phyloP scores from a whole-genome alignment of 2,329 filamentous ascomycete species.

The Alternaria conjuncta region DNA sequence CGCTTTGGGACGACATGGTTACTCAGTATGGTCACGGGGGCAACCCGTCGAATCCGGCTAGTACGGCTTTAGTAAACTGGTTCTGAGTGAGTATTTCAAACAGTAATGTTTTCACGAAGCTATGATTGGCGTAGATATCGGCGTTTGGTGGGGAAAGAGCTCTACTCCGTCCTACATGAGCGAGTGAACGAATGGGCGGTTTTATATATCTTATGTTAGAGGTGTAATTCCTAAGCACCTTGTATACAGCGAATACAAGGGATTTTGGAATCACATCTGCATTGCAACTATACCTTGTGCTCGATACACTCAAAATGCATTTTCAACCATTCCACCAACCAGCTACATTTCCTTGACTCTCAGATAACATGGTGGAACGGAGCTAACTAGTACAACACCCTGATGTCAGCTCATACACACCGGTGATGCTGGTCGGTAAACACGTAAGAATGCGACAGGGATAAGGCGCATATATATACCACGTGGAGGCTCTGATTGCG shows the following conservation, averaged over 20 bases:
- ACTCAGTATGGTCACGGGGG: conserved; percentile 55
- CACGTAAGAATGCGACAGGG: background rate
- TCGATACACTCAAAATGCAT: background rate
- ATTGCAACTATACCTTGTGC: background rate
- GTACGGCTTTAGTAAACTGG: conserved; percentile 31
- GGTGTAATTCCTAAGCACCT: background rate
- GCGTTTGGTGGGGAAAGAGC: background rate
- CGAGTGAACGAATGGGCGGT: background rate
- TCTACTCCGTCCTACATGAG: background rate
- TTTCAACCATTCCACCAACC: background rate
- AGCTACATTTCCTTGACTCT: background rate
- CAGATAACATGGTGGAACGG: background rate
- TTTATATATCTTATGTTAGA: background rate
- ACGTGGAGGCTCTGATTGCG: conserved; percentile 21
- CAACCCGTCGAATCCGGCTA: conserved; percentile 10
- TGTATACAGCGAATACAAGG: background rate
- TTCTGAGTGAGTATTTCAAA: conserved; percentile 15
- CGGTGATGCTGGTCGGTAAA: background rate
- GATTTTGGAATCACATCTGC: background rate
- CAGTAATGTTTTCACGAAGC: background rate
- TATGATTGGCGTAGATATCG: background rate
- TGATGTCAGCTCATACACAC: background rate
- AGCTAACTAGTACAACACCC: background rate
- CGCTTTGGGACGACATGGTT: conserved; percentile 57
- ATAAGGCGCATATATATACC: background rate